Conservation (phyloP, 1,284 basidiomycete genomes). For the Ganoderma meredithae region DNA sequence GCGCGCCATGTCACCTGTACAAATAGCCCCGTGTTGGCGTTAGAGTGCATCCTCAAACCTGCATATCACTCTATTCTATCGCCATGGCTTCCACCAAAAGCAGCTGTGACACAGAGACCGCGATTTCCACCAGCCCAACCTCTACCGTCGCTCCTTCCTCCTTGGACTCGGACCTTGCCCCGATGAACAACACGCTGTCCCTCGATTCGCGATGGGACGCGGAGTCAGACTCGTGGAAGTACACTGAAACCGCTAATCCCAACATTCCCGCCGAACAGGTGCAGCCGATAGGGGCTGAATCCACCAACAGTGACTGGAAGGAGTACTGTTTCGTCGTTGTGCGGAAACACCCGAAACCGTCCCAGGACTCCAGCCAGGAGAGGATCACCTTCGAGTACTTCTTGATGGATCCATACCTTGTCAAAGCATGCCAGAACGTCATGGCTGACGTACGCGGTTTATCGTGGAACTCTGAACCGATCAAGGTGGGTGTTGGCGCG, state of each 20-base stretch:
- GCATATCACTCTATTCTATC: neutral
- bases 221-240: constrained; percentile 12
- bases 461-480: constrained; percentile 61
- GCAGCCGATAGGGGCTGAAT: constrained; percentile 9
- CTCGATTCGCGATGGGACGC: constrained; percentile 19
- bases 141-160: neutral
- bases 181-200: constrained; percentile 5
- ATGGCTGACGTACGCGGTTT: constrained; percentile 58
- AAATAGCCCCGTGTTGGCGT: no score
- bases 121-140: neutral
- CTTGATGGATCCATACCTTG: constrained; percentile 61
- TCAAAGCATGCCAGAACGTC: constrained; percentile 60
- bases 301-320: constrained; percentile 10
- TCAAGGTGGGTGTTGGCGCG: constrained; percentile 47
- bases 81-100: constrained; percentile 5
- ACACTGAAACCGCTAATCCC: constrained; percentile 15
- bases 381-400: constrained; percentile 54
- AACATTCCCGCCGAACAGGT: constrained; percentile 14
- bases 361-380: constrained; percentile 40
- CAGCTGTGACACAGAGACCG: neutral
- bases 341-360: constrained; percentile 49
- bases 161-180: neutral
- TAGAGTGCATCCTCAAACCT: no score
- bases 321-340: constrained; percentile 54
- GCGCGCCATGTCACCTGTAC: no score